Percentiles rank a stretch among this genome's conserved stretches.
Evolutionary conservation across 1,284 basidiomycete species (phyloP).

Genomic region (Mycena sp.): DNA sequence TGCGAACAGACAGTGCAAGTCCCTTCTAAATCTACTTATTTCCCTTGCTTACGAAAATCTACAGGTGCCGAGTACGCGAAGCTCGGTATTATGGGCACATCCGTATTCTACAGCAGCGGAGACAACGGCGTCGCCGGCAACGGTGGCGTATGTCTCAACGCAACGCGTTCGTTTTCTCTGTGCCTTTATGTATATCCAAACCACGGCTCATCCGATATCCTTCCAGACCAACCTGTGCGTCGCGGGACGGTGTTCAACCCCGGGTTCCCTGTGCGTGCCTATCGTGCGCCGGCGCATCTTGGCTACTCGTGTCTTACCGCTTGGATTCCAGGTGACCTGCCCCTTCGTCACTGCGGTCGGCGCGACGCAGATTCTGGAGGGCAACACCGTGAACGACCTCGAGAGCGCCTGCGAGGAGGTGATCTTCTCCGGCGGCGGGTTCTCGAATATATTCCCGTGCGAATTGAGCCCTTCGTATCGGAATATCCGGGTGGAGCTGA

Average conservation of each 20-base stretch:
- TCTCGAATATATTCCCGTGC: constrained; percentile 49
- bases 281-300: background rate
- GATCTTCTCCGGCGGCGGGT: constrained; percentile 57
- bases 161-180: constrained; percentile 39
- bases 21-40: constrained; percentile 52
- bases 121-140: constrained; percentile 50
- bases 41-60: background rate
- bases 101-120: constrained; percentile 53
- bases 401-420: constrained; percentile 55
- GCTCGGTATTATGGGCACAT: constrained; percentile 57
- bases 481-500: no score
- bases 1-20: constrained; percentile 16
- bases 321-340: constrained; percentile 45
- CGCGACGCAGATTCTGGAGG: constrained; percentile 58
- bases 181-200: background rate
- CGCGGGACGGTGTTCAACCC: constrained; percentile 59
- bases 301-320: background rate
- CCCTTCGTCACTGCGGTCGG: constrained; percentile 68
- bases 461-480: background rate
- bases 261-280: constrained; percentile 53
- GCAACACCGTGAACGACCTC: constrained; percentile 48
- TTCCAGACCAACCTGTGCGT: constrained; percentile 34
- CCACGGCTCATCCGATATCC: background rate
- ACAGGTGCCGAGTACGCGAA: constrained; percentile 60
- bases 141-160: constrained; percentile 49